Percentiles rank a stretch among this genome's conserved stretches.
Evolutionary conservation across 208 protist species (phyloP).

Genomic region (Perkinsela sp.): DNA sequence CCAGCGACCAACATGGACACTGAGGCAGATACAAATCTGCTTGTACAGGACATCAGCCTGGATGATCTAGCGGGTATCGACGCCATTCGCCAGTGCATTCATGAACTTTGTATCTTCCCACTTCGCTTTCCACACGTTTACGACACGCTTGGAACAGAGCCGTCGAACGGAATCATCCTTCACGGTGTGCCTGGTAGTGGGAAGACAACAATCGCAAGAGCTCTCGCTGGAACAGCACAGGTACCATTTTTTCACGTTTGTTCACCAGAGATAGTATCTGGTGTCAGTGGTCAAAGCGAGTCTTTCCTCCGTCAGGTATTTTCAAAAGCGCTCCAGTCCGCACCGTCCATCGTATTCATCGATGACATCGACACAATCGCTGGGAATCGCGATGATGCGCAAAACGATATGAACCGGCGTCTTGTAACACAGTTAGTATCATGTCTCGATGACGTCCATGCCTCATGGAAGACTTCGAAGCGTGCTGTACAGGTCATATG

Average conservation of each 20-base stretch:
- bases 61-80: slow-evolving; percentile 21
- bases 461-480: slow-evolving; percentile 42
- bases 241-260: slow-evolving; percentile 77
- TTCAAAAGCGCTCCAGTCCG: slow-evolving; percentile 51
- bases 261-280: slow-evolving; percentile 81
- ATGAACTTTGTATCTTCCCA: slow-evolving; percentile 76
- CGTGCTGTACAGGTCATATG: slow-evolving; percentile 79
- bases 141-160: slow-evolving; percentile 70
- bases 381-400: slow-evolving; percentile 66
- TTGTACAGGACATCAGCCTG: slow-evolving; percentile 4
- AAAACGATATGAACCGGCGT: slow-evolving; percentile 88
- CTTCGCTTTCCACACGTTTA: slow-evolving; percentile 79
- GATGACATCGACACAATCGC: slow-evolving; percentile 94
- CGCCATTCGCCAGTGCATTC: slow-evolving; percentile 26
- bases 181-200: slow-evolving; percentile 84
- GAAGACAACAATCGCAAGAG: slow-evolving; percentile 78
- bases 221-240: slow-evolving; percentile 70
- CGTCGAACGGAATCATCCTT: slow-evolving; percentile 75
- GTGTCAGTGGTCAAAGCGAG: slow-evolving; percentile 95
- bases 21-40: not conserved
- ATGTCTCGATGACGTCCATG: slow-evolving; percentile 83
- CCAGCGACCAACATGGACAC: not conserved
- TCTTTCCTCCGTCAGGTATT: slow-evolving; percentile 83
- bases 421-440: slow-evolving; percentile 94
- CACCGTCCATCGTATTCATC: slow-evolving; percentile 92